Evolutionary conservation across 164 flowering plant species (phyloP), one percentile per base, ranked within the genome.

Genomic region (Vitis rotundifolia): DNA sequence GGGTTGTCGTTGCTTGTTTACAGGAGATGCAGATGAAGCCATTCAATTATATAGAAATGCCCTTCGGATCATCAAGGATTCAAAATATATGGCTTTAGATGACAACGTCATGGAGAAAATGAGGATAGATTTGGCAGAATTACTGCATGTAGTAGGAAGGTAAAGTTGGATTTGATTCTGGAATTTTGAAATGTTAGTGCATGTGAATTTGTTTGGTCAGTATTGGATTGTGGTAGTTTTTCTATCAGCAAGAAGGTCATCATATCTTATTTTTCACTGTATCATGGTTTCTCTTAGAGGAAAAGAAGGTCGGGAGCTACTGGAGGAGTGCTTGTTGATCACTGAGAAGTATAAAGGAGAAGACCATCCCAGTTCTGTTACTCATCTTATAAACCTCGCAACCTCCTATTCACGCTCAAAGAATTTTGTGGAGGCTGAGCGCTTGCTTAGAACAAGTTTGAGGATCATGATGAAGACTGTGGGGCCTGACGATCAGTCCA

Each of bases 141-240:
- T 94, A 67, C 93, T 91, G 75, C 97, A 92, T 80, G 76, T 64
- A 68, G 89, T 81, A 12, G 98, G 98, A 84, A 91, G 97, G 98
- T 94, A 79, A 73, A 64, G 49, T 53, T 0, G 28, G 51, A 49
- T 9, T 9, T 18, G 16, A 62, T 19, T 8, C 59, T 15, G 48
- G 16, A 6, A 61, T 52, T 31, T 9, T 52, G 49, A 52, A 31
- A 37, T 47, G 4, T 22, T 49, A 12, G 28, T 48, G 44, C 14
- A 19, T 50, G 9, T 61, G 26, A 22, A 22, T 22, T 22, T 22
- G 26, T 22, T 22, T 22, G 1, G 26, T 22, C 26, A 22, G 26
- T 22, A 22, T 22, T 22, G 26, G 26, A 22, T 22, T 22, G 26
- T 22, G 26, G 26, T 22, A 22, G 26, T 22, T 29, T 48, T 53